Evolutionary conservation across 176 grass and related monocot genomes (phyloP), one percentile per base, ranked within the genome.

Genomic region (Aechmea fasciata): DNA sequence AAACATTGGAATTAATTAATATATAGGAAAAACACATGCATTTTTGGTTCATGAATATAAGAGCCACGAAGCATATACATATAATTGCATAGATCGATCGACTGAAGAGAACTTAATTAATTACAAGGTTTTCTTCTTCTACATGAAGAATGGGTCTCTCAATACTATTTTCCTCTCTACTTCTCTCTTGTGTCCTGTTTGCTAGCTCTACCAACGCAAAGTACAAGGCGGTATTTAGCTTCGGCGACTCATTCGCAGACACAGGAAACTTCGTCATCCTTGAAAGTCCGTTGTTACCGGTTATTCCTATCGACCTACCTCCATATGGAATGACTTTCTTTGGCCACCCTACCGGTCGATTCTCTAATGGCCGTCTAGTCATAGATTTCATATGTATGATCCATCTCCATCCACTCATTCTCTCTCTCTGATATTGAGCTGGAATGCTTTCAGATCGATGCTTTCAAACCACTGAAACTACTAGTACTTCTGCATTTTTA

Each of bases 261-360:
- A 83, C 87, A 1, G 83, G 79, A 8, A 90, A 90, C 62, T 49
- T 67, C 9, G 13, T 65, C 52, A 53, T 69, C 13, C 48, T 71
- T 3, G 26, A 15, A 51, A 14, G 52, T 3, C 65, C 52, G 0
- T 2, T 50, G 1, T 11, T 73, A 8, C 54, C 68, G 1, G 19
- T 3, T 11, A 4, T n/a, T 0, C 47, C 9, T 1, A 17, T 71
- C 13, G 52, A 48, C 52, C 65, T 28, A 49, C 67, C n/a, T 1
- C 82, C 82, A 6, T 79, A 82, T 10, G 86, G 78, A 11, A 72
- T 81, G 48, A 89, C 78, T 26, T 85, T 69, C 75, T 89, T 89
- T 29, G 71, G 76, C 15, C 67, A 33, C 15, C 69, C 81, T 11
- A 81, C 67, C 9, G 82, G 86, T 7, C 78, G 82, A 0, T 71